Base-by-base conservation (phyloP, 495 filamentous ascomycete genomes). In the Aspergillus homomorphus region DNA sequence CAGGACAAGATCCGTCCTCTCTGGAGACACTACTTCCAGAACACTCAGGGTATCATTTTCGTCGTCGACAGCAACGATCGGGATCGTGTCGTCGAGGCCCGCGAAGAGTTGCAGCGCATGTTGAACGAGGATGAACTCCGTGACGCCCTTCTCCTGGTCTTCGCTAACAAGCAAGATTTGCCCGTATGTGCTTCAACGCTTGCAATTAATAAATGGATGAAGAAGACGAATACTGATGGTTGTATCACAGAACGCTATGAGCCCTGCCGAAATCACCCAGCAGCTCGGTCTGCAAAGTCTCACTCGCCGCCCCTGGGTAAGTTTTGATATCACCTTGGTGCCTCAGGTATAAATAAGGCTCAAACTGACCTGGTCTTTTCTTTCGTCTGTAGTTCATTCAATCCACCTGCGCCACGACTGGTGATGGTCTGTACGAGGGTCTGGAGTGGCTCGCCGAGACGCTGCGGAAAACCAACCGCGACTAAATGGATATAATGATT, bases 21-120 rank as follows among this genome's bases (percentile, higher is more conserved):
- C 71, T 99, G 94, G 94, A 89, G 94, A 81, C 94, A 99, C 82
- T 99, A 99, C 79, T 99, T 96, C 89, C 94, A 99, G 83, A 99
- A 99, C 81, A 99, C 94, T 63, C 94, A 99, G 80, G 94, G 94
- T 77, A 98, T 99, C 82, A 99, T 99, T 81, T 99, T 99, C 84
- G 94, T 99, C 61, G 95, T 99, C 68, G 94, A 99, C 78, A 96
- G 91, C 87, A 99, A 99, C 76, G 94, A 99, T 86, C 92, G 94
- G 66, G 94, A 99, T 76, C 94, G 94, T 95, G 86, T 99, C 63
- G 89, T 92, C 73, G 94, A 99, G 85, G 94, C 94, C 65, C 90
- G 95, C 46, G 94, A 98, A 82, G 94, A 99, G 78, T 84, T 99
- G 76, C 95, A 99, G 83, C 91, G 94, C 75, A 99, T 99, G 95